Percentiles rank a stretch among this genome's conserved stretches.
Evolutionary conservation across 2,329 filamentous ascomycete genomes (phyloP).

Genomic region (Pseudocercospora cruenta): DNA sequence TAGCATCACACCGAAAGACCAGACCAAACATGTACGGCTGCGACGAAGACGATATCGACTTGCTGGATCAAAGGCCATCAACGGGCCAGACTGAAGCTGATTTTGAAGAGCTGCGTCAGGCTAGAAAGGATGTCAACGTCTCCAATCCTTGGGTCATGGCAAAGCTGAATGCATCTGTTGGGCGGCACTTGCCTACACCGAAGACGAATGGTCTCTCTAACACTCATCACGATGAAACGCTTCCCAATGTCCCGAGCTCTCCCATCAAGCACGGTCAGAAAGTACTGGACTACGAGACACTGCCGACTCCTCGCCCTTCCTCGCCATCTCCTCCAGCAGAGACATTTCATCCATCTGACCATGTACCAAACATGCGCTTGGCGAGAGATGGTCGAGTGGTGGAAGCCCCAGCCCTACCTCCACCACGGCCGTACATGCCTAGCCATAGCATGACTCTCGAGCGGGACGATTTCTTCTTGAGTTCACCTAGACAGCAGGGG

Average conservation of each 20-base stretch:
- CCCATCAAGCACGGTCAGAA: conserved; percentile 11
- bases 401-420: conserved; percentile 18
- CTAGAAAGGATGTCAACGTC: conserved; percentile 37
- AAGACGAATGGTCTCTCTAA: neutral
- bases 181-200: neutral
- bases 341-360: conserved; percentile 28
- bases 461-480: neutral
- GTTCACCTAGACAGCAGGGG: neutral
- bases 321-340: conserved; percentile 31
- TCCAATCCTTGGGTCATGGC: conserved; percentile 57
- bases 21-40: conserved; percentile 42
- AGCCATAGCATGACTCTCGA: conserved; percentile 6
- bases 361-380: conserved; percentile 27
- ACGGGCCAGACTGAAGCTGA: conserved; percentile 28
- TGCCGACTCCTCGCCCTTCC: conserved; percentile 39
- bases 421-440: conserved; percentile 21
- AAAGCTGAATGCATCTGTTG: conserved; percentile 46
- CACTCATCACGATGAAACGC: neutral
- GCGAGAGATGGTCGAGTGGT: conserved; percentile 29
- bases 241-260: conserved; percentile 16
- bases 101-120: conserved; percentile 39
- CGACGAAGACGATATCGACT: conserved; percentile 41
- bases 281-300: neutral
- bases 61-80: conserved; percentile 23
- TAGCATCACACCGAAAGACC: conserved; percentile 6